These are phyloP conservation scores for Rhodotorula sp. DNA, from an alignment of 1,284 basidiomycete genomes.

Conservation along the genomic window DNA sequence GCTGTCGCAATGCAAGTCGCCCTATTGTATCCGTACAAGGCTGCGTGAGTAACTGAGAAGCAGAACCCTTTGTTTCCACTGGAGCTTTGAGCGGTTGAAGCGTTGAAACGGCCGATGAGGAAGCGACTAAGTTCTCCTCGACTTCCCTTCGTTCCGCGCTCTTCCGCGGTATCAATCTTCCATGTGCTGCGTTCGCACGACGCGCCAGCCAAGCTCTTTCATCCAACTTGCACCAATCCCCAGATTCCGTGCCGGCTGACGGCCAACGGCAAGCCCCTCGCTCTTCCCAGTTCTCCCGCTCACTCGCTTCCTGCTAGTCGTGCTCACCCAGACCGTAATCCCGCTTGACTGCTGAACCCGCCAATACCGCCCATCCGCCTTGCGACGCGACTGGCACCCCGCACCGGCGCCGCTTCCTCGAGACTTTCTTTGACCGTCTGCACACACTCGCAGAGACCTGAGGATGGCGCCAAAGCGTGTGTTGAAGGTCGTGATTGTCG, in stretches of 20 bases:
- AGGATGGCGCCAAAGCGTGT: not conserved
- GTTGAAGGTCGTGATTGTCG: constrained; percentile 11
- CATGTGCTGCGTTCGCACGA: not conserved
- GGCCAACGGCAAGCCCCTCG: not conserved
- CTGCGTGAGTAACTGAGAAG: too few species aligned
- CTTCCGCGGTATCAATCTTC: not conserved
- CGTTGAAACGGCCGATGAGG: too few species aligned
- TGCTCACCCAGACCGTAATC: not conserved
- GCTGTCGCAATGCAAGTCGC: too few species aligned
- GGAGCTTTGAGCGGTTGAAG: too few species aligned
- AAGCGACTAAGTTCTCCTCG: too few species aligned
- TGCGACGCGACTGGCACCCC: not conserved
- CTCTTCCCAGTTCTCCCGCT: not conserved
- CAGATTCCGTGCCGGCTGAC: not conserved
- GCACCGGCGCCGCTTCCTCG: not conserved
- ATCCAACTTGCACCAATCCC: too few species aligned
- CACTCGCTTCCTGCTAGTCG: not conserved
- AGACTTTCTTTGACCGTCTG: not conserved
- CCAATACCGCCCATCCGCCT: not conserved
- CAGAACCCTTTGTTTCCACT: too few species aligned
- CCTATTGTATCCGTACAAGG: not conserved
- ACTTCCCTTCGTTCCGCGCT: not conserved
- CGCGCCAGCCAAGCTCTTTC: too few species aligned
- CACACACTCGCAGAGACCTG: too few species aligned
- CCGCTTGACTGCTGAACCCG: not conserved